Conservation (phyloP, 2,329 filamentous ascomycete genomes). For the Paraphoma sp. region DNA sequence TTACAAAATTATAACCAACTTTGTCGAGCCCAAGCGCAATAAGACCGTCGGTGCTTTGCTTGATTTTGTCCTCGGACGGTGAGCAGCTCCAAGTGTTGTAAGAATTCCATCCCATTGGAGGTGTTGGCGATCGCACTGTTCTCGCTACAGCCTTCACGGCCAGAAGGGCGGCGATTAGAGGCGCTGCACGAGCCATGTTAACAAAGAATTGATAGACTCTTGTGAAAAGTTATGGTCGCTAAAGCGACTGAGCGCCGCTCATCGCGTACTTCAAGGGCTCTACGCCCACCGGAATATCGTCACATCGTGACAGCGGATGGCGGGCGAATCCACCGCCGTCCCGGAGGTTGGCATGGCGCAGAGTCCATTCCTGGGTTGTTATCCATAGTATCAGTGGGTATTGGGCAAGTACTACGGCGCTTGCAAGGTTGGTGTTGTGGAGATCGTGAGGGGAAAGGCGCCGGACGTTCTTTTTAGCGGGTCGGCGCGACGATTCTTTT, state of each 20-base stretch:
- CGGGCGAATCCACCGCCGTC: background rate
- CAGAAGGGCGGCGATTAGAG: constrained; percentile 8
- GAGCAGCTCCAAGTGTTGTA: constrained; percentile 64
- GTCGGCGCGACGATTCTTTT: background rate
- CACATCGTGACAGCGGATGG: background rate
- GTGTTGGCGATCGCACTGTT: constrained; percentile 28
- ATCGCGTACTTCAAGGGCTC: background rate
- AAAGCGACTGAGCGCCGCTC: background rate
- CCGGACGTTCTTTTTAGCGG: background rate
- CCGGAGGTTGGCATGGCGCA: background rate
- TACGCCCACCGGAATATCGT: background rate
- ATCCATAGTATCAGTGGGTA: background rate
- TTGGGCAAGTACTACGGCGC: background rate
- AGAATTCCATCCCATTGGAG: constrained; percentile 61
- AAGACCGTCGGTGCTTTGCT: constrained; percentile 61
- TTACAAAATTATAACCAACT: constrained; percentile 64
- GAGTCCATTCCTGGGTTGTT: background rate
- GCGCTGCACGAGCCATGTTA: background rate
- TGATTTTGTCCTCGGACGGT: constrained; percentile 57
- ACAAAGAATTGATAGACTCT: background rate
- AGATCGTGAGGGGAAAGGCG: background rate
- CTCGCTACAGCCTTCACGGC: constrained; percentile 17
- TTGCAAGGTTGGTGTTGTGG: background rate
- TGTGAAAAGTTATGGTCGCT: background rate
- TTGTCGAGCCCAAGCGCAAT: constrained; percentile 59